These are phyloP conservation scores for Aspergillus incahuasiensis DNA, from an alignment of 495 filamentous ascomycete genomes.

Conservation along the genomic window DNA sequence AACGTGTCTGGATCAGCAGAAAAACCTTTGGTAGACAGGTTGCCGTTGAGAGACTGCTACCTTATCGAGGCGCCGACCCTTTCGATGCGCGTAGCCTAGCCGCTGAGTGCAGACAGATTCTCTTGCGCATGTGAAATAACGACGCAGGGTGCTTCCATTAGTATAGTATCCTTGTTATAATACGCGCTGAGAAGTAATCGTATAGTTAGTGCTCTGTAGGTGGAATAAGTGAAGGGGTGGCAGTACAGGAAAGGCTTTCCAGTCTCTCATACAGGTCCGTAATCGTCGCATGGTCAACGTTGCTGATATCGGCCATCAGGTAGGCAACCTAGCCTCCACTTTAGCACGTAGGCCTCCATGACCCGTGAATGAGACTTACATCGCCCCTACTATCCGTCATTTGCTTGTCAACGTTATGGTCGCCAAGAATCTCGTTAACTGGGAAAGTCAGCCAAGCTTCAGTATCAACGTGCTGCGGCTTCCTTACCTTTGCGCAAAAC, in stretches of 20 bases:
- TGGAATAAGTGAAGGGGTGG: background rate
- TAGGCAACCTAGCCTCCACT: constrained; percentile 64
- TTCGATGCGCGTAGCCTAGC: background rate
- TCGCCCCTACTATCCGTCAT: constrained; percentile 93
- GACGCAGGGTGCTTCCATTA: constrained; percentile 31
- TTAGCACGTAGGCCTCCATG: no score
- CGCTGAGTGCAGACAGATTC: no score
- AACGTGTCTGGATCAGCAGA: background rate
- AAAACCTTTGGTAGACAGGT: constrained; percentile 10
- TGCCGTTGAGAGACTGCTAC: constrained; percentile 15
- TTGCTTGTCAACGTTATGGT: constrained; percentile 98
- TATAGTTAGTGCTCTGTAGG: constrained; percentile 2
- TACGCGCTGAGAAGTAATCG: constrained; percentile 53
- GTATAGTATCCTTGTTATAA: constrained; percentile 85
- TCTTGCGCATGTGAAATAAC: constrained; percentile 11
- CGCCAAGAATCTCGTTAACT: constrained; percentile 89
- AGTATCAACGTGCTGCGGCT: background rate
- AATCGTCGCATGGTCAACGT: constrained; percentile 73
- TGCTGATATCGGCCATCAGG: constrained; percentile 94
- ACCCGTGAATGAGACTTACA: constrained; percentile 40
- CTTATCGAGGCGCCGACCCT: background rate
- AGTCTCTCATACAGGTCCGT: constrained; percentile 79
- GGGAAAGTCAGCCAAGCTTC: constrained; percentile 1
- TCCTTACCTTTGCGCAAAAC: constrained; percentile 73
- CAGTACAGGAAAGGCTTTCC: constrained; percentile 71